A percentile compares a stretch with the other conserved stretches of the same genome.
These are phyloP conservation scores for Singerocomus inundabilis DNA, from an alignment of 1,284 basidiomycete species.

Conservation along the genomic window DNA sequence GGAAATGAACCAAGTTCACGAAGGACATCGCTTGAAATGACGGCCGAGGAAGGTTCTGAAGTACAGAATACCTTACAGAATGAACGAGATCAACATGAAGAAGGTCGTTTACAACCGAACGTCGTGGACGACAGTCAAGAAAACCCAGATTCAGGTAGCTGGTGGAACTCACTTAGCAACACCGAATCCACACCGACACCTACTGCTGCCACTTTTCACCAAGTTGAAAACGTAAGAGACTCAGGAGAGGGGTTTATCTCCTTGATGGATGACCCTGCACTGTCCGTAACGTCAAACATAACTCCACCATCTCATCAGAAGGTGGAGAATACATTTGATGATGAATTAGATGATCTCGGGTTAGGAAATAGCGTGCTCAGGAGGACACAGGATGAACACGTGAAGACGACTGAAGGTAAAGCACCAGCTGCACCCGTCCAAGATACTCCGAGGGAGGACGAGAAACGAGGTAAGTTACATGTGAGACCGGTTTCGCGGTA, in stretches of 20 bases:
- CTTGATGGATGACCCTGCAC: conserved; percentile 71
- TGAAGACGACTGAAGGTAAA: conserved; percentile 27
- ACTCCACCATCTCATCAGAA: conserved; percentile 23
- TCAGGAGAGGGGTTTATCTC: conserved; percentile 75
- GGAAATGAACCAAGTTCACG: conserved; percentile 24
- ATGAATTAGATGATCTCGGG: conserved; percentile 88
- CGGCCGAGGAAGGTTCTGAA: conserved; percentile 36
- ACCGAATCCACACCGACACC: conserved; percentile 61
- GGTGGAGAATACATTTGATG: conserved; percentile 43
- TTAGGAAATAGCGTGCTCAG: conserved; percentile 72
- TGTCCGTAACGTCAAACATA: conserved; percentile 41
- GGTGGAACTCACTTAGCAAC: conserved; percentile 61
- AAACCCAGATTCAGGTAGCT: conserved; percentile 42
- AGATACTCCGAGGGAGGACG: conserved; percentile 19
- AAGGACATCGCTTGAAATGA: conserved; percentile 35
- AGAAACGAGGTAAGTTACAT: conserved; percentile 23
- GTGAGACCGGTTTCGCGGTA: neutral
- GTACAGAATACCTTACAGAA: conserved; percentile 1
- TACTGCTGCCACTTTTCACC: conserved; percentile 62
- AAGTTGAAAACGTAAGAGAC: conserved; percentile 42
- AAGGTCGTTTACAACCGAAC: conserved; percentile 2
- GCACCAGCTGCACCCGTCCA: conserved; percentile 9
- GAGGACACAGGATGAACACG: conserved; percentile 36
- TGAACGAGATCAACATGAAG: conserved; percentile 4
- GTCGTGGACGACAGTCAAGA: conserved; percentile 17